Conservation (phyloP, 2,329 filamentous ascomycete species). For the Phyllosticta citrichinensis region DNA sequence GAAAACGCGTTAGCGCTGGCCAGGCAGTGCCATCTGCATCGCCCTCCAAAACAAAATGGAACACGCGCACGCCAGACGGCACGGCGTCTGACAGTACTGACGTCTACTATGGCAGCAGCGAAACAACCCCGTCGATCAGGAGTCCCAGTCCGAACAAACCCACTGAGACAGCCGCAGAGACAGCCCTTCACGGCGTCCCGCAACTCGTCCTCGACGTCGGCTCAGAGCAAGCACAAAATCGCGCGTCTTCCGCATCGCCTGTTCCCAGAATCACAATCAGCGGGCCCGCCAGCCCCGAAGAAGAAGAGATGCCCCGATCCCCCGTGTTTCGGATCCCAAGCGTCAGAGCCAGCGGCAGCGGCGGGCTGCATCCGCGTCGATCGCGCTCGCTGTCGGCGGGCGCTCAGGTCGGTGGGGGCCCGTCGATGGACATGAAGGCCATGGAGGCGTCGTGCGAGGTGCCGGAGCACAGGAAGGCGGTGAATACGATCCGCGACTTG, state of each 20-base stretch:
- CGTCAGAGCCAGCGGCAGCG: neutral
- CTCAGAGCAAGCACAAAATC: neutral
- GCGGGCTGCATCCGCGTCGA: neutral
- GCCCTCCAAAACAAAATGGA: no score
- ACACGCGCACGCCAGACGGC: no score
- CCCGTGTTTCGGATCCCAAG: neutral
- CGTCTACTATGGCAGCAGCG: no score
- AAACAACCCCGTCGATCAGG: no score
- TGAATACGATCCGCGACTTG: constrained; percentile 85
- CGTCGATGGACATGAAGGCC: neutral
- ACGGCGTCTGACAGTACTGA: no score
- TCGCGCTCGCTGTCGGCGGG: neutral
- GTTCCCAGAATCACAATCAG: neutral
- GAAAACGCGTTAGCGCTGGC: no score
- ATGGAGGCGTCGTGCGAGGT: neutral
- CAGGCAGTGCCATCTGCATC: no score
- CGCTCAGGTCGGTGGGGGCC: neutral
- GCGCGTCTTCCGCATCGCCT: neutral
- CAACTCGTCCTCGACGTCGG: no score
- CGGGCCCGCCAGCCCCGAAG: neutral
- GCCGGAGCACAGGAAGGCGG: constrained; percentile 28
- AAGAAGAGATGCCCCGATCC: neutral
- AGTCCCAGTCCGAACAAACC: no score
- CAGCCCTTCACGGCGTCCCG: no score
- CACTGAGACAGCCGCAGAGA: no score